Evolutionary conservation across 768 basidiomycete genomes (phyloP).

Genomic region (Termitomyces sp.): DNA sequence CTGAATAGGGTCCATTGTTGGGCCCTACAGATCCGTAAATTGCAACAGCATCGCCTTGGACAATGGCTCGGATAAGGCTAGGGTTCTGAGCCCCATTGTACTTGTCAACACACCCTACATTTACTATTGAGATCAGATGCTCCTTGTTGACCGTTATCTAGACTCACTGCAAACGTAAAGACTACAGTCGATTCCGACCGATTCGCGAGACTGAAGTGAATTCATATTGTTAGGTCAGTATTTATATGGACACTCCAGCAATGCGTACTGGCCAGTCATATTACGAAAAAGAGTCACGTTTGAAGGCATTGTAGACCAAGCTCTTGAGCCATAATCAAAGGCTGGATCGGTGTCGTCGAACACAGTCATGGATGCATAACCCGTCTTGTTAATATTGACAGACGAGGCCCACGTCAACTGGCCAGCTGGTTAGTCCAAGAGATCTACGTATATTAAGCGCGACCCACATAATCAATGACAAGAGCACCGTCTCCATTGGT

Average conservation of each 20-base stretch:
- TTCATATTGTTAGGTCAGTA: background rate
- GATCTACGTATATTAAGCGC: background rate
- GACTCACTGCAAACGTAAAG: background rate
- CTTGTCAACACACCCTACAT: background rate
- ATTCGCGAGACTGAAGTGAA: background rate
- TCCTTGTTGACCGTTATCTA: background rate
- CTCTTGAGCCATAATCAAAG: background rate
- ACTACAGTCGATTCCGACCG: background rate
- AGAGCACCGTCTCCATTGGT: background rate
- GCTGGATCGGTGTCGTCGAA: background rate
- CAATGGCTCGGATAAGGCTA: background rate
- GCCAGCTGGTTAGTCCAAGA: background rate
- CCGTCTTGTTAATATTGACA: background rate
- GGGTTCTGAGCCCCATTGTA: background rate
- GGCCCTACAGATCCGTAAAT: conserved; percentile 2
- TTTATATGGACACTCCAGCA: background rate
- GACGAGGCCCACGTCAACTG: background rate
- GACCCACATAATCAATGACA: background rate
- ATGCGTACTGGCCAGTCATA: background rate
- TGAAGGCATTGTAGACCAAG: background rate
- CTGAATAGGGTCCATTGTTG: background rate
- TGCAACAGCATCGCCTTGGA: conserved; percentile 1
- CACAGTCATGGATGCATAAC: background rate
- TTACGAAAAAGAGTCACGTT: background rate
- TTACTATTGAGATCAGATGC: background rate